A percentile compares a stretch with the other conserved stretches of the same genome.
Conservation (phyloP, 495 filamentous ascomycete species). For the Neurospora tetrasperma region DNA sequence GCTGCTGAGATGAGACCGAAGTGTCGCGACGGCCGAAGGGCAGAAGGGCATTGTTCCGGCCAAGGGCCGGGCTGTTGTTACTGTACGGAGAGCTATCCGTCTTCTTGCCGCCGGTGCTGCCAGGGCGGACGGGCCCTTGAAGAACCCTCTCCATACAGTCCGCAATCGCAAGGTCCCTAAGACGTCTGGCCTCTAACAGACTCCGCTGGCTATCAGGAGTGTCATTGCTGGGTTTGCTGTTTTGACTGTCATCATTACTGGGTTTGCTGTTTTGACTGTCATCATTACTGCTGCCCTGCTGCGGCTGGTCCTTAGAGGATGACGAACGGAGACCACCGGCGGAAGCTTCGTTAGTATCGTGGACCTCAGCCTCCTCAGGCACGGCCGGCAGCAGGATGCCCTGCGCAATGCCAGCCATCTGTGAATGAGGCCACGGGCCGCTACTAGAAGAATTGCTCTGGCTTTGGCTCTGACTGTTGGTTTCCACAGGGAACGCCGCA, state of each 20-base stretch:
- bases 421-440: slow-evolving; percentile 39
- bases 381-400: slow-evolving; percentile 24
- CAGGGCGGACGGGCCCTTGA: background rate
- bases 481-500: background rate
- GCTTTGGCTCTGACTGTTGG: slow-evolving; percentile 14
- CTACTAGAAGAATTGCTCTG: slow-evolving; percentile 29
- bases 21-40: slow-evolving; percentile 5
- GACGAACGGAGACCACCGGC: background rate
- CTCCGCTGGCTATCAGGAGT: slow-evolving; percentile 2
- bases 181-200: background rate
- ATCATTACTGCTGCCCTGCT: slow-evolving; percentile 3
- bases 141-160: background rate
- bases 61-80: slow-evolving; percentile 3
- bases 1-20: slow-evolving; percentile 31
- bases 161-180: background rate
- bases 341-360: background rate
- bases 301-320: background rate
- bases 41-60: background rate
- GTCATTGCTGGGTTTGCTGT: slow-evolving; percentile 21
- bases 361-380: background rate
- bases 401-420: slow-evolving; percentile 36
- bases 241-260: slow-evolving; percentile 22
- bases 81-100: background rate
- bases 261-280: slow-evolving; percentile 23
- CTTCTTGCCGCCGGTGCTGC: background rate